Conservation (phyloP, 2,329 filamentous ascomycete genomes). For the Botrytis squamosa region DNA sequence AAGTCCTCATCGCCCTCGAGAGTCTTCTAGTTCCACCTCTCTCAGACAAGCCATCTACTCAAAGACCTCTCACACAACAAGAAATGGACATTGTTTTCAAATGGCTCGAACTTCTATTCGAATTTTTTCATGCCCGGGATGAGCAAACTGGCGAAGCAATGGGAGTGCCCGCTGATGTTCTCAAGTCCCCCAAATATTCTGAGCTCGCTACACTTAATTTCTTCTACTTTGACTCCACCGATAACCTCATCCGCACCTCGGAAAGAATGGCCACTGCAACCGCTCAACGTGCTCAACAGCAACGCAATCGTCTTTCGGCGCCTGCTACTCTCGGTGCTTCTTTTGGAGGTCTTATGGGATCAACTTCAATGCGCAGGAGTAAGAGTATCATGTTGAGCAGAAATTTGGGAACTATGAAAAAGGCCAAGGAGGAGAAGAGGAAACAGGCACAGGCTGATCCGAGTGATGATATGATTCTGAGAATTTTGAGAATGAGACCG, state of each 20-base stretch:
- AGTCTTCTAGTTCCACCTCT: conserved; percentile 85
- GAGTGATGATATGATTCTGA: conserved; percentile 95
- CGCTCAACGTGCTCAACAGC: conserved; percentile 70
- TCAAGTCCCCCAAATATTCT: conserved; percentile 98
- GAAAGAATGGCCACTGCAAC: conserved; percentile 93
- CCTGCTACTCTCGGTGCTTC: conserved; percentile 56
- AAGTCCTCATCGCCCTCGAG: conserved; percentile 90
- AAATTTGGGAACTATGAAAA: conserved; percentile 93
- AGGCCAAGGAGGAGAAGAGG: conserved; percentile 92
- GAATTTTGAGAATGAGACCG: conserved; percentile 91
- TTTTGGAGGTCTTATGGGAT: conserved; percentile 60
- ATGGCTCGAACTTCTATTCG: conserved; percentile 87
- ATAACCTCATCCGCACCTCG: conserved; percentile 89
- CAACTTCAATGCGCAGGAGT: conserved; percentile 64
- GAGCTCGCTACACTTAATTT: conserved; percentile 95
- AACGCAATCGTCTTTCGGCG: conserved; percentile 70
- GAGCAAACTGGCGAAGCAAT: conserved; percentile 79
- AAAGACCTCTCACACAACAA: conserved; percentile 78
- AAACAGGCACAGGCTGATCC: conserved; percentile 95
- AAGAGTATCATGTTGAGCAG: conserved; percentile 90
- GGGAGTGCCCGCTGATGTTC: conserved; percentile 84
- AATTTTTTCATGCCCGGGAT: conserved; percentile 92
- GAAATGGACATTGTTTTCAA: conserved; percentile 94
- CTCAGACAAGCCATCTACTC: conserved; percentile 88
- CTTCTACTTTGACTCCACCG: conserved; percentile 94